phyloP scores from a whole-genome alignment of 2,329 filamentous ascomycete species.

The Chaetomium sp. region DNA sequence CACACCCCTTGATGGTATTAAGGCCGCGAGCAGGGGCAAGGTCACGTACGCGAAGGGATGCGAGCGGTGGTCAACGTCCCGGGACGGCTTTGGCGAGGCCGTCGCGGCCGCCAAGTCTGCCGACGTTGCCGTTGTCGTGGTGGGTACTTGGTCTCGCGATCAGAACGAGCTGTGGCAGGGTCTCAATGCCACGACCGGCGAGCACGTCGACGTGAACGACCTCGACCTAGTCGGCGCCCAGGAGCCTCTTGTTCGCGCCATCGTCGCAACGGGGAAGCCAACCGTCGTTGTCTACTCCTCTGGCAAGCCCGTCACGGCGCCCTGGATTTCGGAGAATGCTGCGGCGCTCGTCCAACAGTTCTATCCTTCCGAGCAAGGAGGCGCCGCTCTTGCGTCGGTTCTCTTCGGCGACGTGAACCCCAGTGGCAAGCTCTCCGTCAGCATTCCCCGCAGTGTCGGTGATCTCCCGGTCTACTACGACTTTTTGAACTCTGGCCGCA shows the following conservation, averaged over 20 bases:
- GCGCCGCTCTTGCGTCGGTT: constrained; percentile 66
- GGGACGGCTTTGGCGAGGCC: constrained; percentile 68
- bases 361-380: constrained; percentile 71
- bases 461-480: constrained; percentile 72
- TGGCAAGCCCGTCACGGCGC: constrained; percentile 72
- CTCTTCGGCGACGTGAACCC: constrained; percentile 67
- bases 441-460: constrained; percentile 69
- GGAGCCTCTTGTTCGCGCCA: constrained; percentile 64
- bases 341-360: constrained; percentile 72
- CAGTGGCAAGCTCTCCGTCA: constrained; percentile 66
- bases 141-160: constrained; percentile 75
- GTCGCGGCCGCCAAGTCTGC: constrained; percentile 65
- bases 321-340: constrained; percentile 68
- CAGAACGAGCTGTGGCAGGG: constrained; percentile 71
- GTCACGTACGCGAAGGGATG: constrained; percentile 71
- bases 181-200: constrained; percentile 73
- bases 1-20: constrained; percentile 70
- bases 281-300: constrained; percentile 69
- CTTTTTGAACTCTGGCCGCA: constrained; percentile 69
- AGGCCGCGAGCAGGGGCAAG: constrained; percentile 58
- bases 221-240: constrained; percentile 72
- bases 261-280: constrained; percentile 67
- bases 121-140: constrained; percentile 72
- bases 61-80: constrained; percentile 70
- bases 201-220: constrained; percentile 67